phyloP scores from a whole-genome alignment of 2,329 filamentous ascomycete species.

The Claviceps quebecensis region DNA sequence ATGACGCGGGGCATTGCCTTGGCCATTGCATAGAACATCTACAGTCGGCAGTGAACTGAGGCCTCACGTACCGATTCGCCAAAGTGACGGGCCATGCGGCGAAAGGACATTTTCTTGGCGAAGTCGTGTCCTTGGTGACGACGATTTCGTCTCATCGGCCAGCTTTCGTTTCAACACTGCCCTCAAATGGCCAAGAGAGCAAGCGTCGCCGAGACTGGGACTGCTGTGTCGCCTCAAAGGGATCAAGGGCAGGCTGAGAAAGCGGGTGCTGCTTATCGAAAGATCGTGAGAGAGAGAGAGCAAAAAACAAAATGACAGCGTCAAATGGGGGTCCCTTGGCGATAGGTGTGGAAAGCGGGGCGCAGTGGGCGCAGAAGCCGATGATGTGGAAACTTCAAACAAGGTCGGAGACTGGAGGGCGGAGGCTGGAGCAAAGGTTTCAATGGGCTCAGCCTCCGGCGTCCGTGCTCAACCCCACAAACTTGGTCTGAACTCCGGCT shows the following conservation, averaged over 20 bases:
- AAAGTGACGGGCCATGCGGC: conserved; percentile 31
- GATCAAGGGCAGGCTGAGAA: conserved; percentile 4
- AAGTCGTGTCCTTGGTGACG: neutral
- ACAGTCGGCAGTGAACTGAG: too few species aligned
- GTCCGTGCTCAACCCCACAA: too few species aligned
- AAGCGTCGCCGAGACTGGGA: conserved; percentile 5
- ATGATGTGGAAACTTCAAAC: neutral
- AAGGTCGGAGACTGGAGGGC: neutral
- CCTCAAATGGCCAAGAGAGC: neutral
- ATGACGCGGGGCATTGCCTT: neutral
- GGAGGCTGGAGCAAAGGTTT: too few species aligned
- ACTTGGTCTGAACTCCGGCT: too few species aligned
- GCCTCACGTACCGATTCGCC: conserved; percentile 29
- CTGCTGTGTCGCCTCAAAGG: conserved; percentile 3
- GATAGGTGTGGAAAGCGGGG: conserved; percentile 4
- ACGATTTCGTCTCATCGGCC: neutral
- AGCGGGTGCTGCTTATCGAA: conserved; percentile 4
- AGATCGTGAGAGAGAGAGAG: neutral
- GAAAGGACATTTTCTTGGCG: conserved; percentile 20
- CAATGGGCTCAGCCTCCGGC: too few species aligned
- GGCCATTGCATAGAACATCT: neutral
- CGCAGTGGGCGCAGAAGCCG: neutral
- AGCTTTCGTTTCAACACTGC: conserved; percentile 1
- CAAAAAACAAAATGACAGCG: neutral
- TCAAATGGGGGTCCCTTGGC: neutral